A percentile compares a stretch with the other conserved stretches of the same genome.
Conservation (phyloP, 495 filamentous ascomycete genomes). For the Pseudotulostoma volvatum region DNA sequence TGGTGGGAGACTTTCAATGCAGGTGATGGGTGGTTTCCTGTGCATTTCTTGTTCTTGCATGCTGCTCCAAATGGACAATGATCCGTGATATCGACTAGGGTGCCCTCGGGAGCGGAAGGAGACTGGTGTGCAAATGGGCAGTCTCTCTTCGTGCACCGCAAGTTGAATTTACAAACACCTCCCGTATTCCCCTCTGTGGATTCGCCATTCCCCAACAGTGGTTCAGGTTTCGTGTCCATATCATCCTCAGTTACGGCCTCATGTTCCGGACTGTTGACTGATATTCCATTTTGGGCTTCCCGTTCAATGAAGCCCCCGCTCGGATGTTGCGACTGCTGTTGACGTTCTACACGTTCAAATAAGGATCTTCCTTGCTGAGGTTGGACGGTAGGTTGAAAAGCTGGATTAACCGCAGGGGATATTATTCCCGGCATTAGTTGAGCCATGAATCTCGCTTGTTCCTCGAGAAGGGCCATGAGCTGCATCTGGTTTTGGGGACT, state of each 20-base stretch:
- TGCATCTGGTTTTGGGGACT: slow-evolving; percentile 59
- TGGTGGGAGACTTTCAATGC: slow-evolving; percentile 61
- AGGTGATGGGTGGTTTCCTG: slow-evolving; percentile 81
- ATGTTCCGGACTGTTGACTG: slow-evolving; percentile 8
- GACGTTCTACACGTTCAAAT: slow-evolving; percentile 58
- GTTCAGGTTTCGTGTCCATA: slow-evolving; percentile 17
- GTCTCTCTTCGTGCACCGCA: slow-evolving; percentile 70
- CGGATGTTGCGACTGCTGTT: slow-evolving; percentile 23
- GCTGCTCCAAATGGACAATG: slow-evolving; percentile 71
- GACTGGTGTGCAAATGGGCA: slow-evolving; percentile 92
- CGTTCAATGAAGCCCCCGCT: slow-evolving; percentile 23
- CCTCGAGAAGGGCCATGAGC: slow-evolving; percentile 69
- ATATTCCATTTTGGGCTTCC: slow-evolving; percentile 11
- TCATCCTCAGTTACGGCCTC: slow-evolving; percentile 12
- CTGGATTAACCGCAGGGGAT: slow-evolving; percentile 35
- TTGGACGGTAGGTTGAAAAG: slow-evolving; percentile 30
- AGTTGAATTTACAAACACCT: slow-evolving; percentile 66
- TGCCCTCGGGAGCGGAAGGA: slow-evolving; percentile 70
- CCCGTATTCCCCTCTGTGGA: slow-evolving; percentile 38
- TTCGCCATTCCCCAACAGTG: slow-evolving; percentile 13
- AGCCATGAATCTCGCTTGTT: slow-evolving; percentile 77
- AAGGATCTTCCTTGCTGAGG: slow-evolving; percentile 46
- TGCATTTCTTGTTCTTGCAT: slow-evolving; percentile 92
- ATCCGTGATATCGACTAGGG: slow-evolving; percentile 63
- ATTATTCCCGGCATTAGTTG: slow-evolving; percentile 38